Evolutionary conservation across 2,329 filamentous ascomycete genomes (phyloP), one percentile per base, ranked within the genome.

Genomic region (Fusarium buharicum): DNA sequence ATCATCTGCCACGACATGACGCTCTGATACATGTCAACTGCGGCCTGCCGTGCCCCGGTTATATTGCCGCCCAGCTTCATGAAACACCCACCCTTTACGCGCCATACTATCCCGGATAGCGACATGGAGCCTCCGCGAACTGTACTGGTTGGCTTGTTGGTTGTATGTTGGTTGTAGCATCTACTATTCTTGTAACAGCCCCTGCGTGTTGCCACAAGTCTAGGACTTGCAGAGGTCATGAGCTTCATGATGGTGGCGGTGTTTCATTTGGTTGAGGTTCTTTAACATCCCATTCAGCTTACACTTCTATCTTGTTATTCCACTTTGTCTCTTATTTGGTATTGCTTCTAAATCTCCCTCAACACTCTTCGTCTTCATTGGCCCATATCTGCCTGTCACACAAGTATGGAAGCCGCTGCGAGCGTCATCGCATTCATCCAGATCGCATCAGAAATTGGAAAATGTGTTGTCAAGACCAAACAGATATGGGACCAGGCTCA

Each of bases 361-460:
- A 28, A 16, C 31, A 13, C 22, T 41, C 22, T 24, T 24, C 22
- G 22, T 24, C 22, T 24, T 24, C 22, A 3, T 46, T 50, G 9
- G 18, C 13, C 11, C 20, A 24, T 24, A 24, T 24, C 4, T 24
- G 22, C 22, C 22, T 8, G 22, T 24, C 22, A 11, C n/a, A 24
- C 27, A 2, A 16, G 14, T 12, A 69, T 70, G 58, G 67, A 62
- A 28, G 57, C 45, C n/a, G 59, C 66, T 8, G 62, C 68, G 14
- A 63, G 62, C 30, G 47, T 61, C 17, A 46, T 73, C 17, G 71
- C 71, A 28, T 62, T 74, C 18, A 50, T 70, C 24, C 63, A 72
- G 34, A 36, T 69, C 3, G 47, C 69, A 17, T 20, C 55, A 4
- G 51, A 62, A 6, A 66, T 72, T 24, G 66, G 49, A 6, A 68